These are phyloP conservation scores for Aotearoamyces nothofagi DNA, from an alignment of 2,329 filamentous ascomycete species.

Conservation along the genomic window DNA sequence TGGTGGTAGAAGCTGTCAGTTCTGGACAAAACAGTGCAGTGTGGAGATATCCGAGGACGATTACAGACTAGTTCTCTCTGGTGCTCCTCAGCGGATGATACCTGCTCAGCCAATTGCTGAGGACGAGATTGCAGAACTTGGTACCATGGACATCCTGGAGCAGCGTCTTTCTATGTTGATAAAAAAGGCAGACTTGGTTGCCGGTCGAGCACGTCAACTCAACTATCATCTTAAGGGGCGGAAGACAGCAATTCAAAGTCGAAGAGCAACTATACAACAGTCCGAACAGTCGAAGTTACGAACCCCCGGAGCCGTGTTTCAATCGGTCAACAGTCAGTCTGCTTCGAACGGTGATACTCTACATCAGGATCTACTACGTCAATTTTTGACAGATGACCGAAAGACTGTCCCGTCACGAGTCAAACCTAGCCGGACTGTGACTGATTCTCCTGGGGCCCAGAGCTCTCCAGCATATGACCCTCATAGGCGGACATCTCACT, in stretches of 20 bases:
- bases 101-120: conserved; percentile 69
- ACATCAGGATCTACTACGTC: conserved; percentile 38
- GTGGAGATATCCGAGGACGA: conserved; percentile 84
- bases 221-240: conserved; percentile 68
- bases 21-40: conserved; percentile 64
- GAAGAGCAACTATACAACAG: conserved; percentile 29
- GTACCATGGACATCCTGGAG: conserved; percentile 71
- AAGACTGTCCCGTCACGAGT: conserved; percentile 14
- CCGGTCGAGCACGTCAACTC: conserved; percentile 58
- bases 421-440: conserved; percentile 1
- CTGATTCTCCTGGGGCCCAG: conserved; percentile 13
- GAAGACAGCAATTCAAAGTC: conserved; percentile 54
- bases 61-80: conserved; percentile 69
- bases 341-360: conserved; percentile 17
- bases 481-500: background rate
- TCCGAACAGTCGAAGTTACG: conserved; percentile 5
- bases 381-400: conserved; percentile 25
- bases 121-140: conserved; percentile 74
- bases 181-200: conserved; percentile 64
- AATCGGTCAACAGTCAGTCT: background rate
- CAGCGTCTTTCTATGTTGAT: conserved; percentile 62
- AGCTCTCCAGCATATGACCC: conserved; percentile 10
- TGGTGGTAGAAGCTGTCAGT: conserved; percentile 61
- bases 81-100: conserved; percentile 69
- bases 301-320: conserved; percentile 1